Conservation (phyloP, 768 basidiomycete species). For the Lactarius evosmus region DNA sequence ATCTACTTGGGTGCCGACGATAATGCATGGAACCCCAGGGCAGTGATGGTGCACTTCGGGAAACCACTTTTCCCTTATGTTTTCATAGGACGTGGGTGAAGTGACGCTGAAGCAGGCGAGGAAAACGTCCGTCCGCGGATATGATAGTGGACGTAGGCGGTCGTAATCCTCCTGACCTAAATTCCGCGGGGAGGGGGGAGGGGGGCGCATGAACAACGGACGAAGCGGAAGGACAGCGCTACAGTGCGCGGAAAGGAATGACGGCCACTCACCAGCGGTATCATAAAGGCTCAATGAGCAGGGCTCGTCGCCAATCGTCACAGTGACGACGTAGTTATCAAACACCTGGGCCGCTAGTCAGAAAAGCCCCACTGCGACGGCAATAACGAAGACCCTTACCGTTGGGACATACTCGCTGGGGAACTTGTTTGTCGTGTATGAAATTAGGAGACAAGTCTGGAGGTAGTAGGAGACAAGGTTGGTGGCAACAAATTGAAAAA, state of each 20-base stretch:
- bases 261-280: conserved; percentile 83
- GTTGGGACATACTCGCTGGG: conserved; percentile 99
- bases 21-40: conserved; percentile 98
- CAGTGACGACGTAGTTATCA: conserved; percentile 99
- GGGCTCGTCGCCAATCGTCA: conserved; percentile 99
- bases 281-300: conserved; percentile 98
- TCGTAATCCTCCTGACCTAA: conserved; percentile 99
- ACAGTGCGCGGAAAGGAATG: not conserved
- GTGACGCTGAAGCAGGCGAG: conserved; percentile 99
- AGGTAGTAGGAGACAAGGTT: not conserved
- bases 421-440: conserved; percentile 97
- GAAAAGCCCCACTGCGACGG: conserved; percentile 26
- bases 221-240: not conserved
- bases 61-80: conserved; percentile 99
- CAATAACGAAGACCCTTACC: conserved; percentile 49
- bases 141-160: conserved; percentile 96
- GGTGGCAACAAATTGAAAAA: not conserved
- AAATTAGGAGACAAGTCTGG: conserved; percentile 94
- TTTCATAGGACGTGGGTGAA: conserved; percentile 97
- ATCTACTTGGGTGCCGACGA: conserved; percentile 98
- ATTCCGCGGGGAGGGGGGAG: no score
- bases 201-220: conserved; percentile 22
- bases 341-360: conserved; percentile 57
- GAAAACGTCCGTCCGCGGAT: conserved; percentile 99
- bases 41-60: conserved; percentile 99